A percentile compares a stretch with the other conserved stretches of the same genome.
phyloP scores from a whole-genome alignment of 805 yeast genomes.

The Middelhovenomyces tepae region DNA sequence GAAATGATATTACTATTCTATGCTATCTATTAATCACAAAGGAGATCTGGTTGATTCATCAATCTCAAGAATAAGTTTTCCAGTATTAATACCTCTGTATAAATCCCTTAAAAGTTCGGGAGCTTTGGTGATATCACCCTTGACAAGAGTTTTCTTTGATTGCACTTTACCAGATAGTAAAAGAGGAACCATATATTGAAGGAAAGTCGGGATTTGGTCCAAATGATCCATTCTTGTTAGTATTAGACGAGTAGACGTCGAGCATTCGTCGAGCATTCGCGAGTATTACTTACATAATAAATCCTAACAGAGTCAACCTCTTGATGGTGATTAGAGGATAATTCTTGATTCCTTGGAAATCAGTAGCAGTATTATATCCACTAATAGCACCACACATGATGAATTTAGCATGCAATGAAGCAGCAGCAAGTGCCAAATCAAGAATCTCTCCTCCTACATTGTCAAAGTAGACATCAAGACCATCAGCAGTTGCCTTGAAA shows the following conservation, averaged over 20 bases:
- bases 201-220: conserved; percentile 5
- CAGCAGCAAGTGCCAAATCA: conserved; percentile 8
- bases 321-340: conserved; percentile 4
- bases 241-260: no score
- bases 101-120: conserved; percentile 8
- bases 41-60: no score
- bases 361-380: conserved; percentile 7
- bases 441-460: conserved; percentile 9
- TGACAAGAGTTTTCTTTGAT: conserved; percentile 5
- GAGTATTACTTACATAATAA: no score
- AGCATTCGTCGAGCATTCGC: no score
- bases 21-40: no score
- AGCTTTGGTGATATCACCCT: conserved; percentile 7
- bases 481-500: no score
- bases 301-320: conserved; percentile 8
- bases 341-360: conserved; percentile 4
- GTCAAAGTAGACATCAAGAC: no score
- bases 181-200: conserved; percentile 6
- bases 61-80: conserved; percentile 6
- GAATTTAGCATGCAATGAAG: conserved; percentile 8
- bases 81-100: conserved; percentile 10
- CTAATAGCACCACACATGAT: conserved; percentile 10
- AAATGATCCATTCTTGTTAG: conserved; percentile 7
- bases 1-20: no score
- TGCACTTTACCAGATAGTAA: conserved; percentile 4